These are phyloP conservation scores for Spiromastix sp. DNA, from an alignment of 2,329 filamentous ascomycete species.

Conservation along the genomic window DNA sequence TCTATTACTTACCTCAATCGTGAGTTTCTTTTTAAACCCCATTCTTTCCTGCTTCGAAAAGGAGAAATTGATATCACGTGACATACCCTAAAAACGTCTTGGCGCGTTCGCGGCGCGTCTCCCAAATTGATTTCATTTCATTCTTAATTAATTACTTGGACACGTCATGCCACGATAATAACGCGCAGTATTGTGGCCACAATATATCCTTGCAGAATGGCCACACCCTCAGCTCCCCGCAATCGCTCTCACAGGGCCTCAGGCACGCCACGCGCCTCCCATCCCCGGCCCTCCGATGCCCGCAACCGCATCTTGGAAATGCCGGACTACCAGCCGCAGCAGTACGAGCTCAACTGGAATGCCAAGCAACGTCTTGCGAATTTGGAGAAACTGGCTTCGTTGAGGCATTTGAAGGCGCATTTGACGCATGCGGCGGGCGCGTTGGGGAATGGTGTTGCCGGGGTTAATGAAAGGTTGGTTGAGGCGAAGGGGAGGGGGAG, in stretches of 20 bases:
- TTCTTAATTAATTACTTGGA: too few relatives aligned
- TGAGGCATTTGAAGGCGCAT: conserved; percentile 38
- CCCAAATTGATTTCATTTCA: too few relatives aligned
- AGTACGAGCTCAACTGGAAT: conserved; percentile 39
- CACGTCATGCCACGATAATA: too few relatives aligned
- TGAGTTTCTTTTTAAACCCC: too few relatives aligned
- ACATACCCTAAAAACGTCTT: background rate
- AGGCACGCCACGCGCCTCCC: background rate
- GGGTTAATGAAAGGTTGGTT: conserved; percentile 45
- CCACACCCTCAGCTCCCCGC: too few relatives aligned
- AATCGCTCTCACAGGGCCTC: background rate
- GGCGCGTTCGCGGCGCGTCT: conserved; percentile 6
- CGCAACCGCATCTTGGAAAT: conserved; percentile 19
- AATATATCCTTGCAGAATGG: background rate
- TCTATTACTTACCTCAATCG: too few relatives aligned
- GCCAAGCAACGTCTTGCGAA: conserved; percentile 37
- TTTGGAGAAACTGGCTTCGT: conserved; percentile 32
- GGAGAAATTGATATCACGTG: too few relatives aligned
- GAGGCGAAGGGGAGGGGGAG: conserved; percentile 30
- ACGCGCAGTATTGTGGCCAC: too few relatives aligned
- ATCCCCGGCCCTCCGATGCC: background rate
- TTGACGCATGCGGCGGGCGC: conserved; percentile 35
- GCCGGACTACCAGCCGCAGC: conserved; percentile 44
- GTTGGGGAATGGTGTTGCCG: conserved; percentile 40
- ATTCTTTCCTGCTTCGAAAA: too few relatives aligned